phyloP scores from a whole-genome alignment of 2,329 filamentous ascomycete genomes.

The Calycina herbarum region DNA sequence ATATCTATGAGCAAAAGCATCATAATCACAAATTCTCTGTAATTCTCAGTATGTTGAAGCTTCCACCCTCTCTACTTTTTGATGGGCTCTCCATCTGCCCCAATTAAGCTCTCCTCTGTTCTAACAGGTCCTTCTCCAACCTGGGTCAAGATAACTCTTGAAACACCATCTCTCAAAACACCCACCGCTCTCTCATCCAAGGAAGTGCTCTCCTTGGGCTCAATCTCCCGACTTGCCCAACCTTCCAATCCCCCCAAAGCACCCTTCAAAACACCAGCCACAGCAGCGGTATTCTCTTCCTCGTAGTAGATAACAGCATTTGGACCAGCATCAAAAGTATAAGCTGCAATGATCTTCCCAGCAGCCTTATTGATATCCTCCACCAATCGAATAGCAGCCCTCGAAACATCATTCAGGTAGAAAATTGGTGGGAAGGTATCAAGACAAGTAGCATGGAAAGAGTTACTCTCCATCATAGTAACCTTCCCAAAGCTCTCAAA shows the following conservation, averaged over 20 bases:
- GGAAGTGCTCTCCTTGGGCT: slow-evolving; percentile 50
- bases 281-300: slow-evolving; percentile 69
- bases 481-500: slow-evolving; percentile 85
- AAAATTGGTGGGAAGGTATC: slow-evolving; percentile 98
- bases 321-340: slow-evolving; percentile 96
- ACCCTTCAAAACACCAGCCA: slow-evolving; percentile 77
- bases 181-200: slow-evolving; percentile 66
- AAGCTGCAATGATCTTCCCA: slow-evolving; percentile 80
- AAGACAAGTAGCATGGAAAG: slow-evolving; percentile 91
- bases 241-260: slow-evolving; percentile 65
- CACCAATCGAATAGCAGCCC: slow-evolving; percentile 83
- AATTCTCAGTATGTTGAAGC: neutral
- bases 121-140: slow-evolving; percentile 87
- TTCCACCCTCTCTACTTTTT: slow-evolving; percentile 23
- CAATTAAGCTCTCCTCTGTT: slow-evolving; percentile 75
- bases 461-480: slow-evolving; percentile 96
- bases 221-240: slow-evolving; percentile 65
- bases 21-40: neutral
- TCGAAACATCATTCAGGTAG: slow-evolving; percentile 93
- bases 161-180: slow-evolving; percentile 75
- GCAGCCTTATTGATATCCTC: slow-evolving; percentile 83
- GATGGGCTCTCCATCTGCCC: slow-evolving; percentile 56
- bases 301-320: slow-evolving; percentile 97
- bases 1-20: slow-evolving; percentile 1
- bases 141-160: slow-evolving; percentile 84